Percentiles rank a stretch among this genome's conserved stretches.
Evolutionary conservation across 2,329 filamentous ascomycete species (phyloP).

Genomic region (Pyricularia sp.): DNA sequence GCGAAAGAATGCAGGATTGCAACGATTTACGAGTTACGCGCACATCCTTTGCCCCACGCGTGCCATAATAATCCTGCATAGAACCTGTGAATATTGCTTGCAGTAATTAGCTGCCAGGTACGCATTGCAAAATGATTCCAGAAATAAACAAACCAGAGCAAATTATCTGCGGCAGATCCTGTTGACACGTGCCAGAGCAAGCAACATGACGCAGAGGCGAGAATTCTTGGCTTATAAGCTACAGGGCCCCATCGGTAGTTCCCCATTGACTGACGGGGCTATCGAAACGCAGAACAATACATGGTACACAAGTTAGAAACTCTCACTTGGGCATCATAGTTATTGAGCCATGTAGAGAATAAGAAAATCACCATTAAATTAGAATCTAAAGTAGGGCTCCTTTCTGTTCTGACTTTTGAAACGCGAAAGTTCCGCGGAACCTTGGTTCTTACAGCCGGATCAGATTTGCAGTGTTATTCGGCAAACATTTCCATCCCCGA

Average conservation of each 20-base stretch:
- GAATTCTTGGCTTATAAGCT: too few species aligned
- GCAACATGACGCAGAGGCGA: neutral
- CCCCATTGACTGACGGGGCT: neutral
- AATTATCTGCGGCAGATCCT: too few species aligned
- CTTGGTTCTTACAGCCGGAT: too few species aligned
- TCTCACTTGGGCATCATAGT: neutral
- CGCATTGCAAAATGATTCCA: neutral
- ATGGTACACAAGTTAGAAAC: neutral
- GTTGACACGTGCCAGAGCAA: neutral
- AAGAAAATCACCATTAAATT: too few species aligned
- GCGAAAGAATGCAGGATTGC: too few species aligned
- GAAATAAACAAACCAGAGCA: neutral
- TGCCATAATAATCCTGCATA: neutral
- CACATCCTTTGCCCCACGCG: neutral
- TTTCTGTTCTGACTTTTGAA: too few species aligned
- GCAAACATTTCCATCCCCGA: too few species aligned
- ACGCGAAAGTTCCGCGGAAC: too few species aligned
- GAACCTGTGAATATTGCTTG: neutral
- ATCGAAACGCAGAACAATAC: neutral
- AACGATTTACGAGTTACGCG: too few species aligned
- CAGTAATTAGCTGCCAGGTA: neutral
- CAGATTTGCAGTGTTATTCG: too few species aligned
- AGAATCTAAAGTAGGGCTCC: too few species aligned
- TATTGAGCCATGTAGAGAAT: too few species aligned
- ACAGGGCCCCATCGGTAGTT: neutral